Conservation (phyloP, 805 yeast species). For the Hanseniaspora singularis region DNA sequence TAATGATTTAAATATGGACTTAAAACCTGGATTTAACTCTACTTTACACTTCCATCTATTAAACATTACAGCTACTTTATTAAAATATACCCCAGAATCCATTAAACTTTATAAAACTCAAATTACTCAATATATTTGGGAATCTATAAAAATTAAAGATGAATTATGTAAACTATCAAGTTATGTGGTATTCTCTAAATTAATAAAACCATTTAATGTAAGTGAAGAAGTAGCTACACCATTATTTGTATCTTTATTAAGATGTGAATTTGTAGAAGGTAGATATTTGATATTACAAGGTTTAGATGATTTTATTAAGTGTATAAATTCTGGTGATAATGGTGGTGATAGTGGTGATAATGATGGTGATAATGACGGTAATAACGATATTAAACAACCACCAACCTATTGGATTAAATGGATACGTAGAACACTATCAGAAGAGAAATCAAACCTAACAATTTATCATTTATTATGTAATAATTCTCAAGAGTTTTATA, state of each 20-base stretch:
- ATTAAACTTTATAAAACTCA: constrained; percentile 61
- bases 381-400: too few species aligned
- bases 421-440: constrained; percentile 85
- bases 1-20: too few species aligned
- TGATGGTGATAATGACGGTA: too few species aligned
- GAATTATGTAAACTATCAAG: constrained; percentile 84
- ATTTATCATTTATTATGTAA: constrained; percentile 81
- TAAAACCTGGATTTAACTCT: too few species aligned
- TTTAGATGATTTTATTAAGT: constrained; percentile 55
- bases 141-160: constrained; percentile 79
- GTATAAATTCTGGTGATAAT: constrained; percentile 37
- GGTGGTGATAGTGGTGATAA: too few species aligned
- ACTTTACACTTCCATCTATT: constrained; percentile 63
- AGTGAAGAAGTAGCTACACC: constrained; percentile 82
- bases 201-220: constrained; percentile 78
- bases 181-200: constrained; percentile 73
- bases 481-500: constrained; percentile 72
- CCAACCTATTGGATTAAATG: constrained; percentile 94
- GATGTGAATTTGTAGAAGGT: constrained; percentile 77
- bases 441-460: constrained; percentile 76
- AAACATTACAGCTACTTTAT: constrained; percentile 66
- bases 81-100: constrained; percentile 51
- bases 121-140: constrained; percentile 89
- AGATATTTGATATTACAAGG: constrained; percentile 76
- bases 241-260: constrained; percentile 76